Base-by-base conservation (phyloP, 73 alveolate genomes). In the Blepharisma stoltei region DNA sequence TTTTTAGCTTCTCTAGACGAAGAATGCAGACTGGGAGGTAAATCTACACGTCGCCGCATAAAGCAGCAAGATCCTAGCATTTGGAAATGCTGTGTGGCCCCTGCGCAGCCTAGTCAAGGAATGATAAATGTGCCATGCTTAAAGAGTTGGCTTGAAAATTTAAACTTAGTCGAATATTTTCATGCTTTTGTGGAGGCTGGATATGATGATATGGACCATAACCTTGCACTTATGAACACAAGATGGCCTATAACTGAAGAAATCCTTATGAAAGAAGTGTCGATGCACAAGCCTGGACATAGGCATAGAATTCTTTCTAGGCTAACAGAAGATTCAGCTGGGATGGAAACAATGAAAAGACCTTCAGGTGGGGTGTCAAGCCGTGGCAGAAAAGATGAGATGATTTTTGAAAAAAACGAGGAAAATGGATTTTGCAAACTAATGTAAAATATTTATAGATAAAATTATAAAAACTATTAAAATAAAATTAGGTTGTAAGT, bases 1-100 rank as follows among this genome's bases (percentile, higher is more conserved):
- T 25, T 60, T 21, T 25, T 60, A 3, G 21, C 52, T 25, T 9
- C 55, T 60, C 52, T 60, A 60, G 76, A 60, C 4, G 73, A 60
- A 60, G 73, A 8, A n/a, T 18, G 73, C 4, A 8, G 18, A 14
- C 18, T 38, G 2, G 18, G 5, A 60, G 46, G 23, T 4, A 60
- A 8, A 14, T 25, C 23, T 60, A 60, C 73, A 1, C 14, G 73
- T 38, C 11, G 18, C 5, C 14, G 73, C 14, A 8, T 14, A 60
- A 25, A 25, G 46, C 38, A n/a, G 73, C 73, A 60, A 14, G 73
- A 25, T 14, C n/a, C n/a, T 14, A 52, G 23, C 66, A 11, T 20
- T 4, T 52, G n/a, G n/a, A 52, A 11, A 14, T 52, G 66, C 23
- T 52, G 66, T 52, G 23, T 20, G 66, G 66, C 66, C 23, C n/a